Evolutionary conservation across 768 basidiomycete genomes (phyloP).

Genomic region (Tricholoma matsutake): DNA sequence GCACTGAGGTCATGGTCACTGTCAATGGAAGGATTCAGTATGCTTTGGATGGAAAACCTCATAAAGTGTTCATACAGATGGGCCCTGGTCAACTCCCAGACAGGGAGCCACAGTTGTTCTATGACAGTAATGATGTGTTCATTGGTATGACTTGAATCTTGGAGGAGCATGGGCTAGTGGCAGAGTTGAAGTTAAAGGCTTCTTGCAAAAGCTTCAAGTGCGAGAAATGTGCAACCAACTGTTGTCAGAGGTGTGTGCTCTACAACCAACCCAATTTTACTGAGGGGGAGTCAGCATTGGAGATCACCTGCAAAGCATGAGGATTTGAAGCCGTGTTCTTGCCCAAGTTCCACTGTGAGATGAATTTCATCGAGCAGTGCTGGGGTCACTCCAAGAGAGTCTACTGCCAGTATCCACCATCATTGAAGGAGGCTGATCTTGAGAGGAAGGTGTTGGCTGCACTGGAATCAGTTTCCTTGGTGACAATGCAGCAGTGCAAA

Average conservation of each 20-base stretch:
- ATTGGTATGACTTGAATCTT: background rate
- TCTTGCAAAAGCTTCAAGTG: background rate
- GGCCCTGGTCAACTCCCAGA: background rate
- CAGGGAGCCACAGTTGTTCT: slow-evolving; percentile 1
- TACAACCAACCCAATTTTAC: background rate
- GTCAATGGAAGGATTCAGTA: background rate
- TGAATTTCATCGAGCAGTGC: too few species aligned
- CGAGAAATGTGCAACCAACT: background rate
- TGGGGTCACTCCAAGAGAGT: too few species aligned
- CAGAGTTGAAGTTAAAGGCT: background rate
- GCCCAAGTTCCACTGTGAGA: too few species aligned
- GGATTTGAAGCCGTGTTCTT: too few species aligned
- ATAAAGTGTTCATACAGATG: slow-evolving; percentile 4
- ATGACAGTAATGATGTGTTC: background rate
- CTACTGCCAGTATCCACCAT: too few species aligned
- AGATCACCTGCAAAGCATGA: too few species aligned
- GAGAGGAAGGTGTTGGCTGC: background rate
- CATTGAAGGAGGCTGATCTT: background rate
- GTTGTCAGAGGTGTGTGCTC: background rate
- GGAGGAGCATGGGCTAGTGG: background rate
- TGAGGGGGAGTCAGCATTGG: too few species aligned
- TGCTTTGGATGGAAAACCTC: background rate
- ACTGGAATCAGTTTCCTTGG: background rate
- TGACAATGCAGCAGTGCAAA: background rate
- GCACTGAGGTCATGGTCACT: background rate